Base-by-base conservation (phyloP, 805 yeast genomes). In the Suhomyces sp. region DNA sequence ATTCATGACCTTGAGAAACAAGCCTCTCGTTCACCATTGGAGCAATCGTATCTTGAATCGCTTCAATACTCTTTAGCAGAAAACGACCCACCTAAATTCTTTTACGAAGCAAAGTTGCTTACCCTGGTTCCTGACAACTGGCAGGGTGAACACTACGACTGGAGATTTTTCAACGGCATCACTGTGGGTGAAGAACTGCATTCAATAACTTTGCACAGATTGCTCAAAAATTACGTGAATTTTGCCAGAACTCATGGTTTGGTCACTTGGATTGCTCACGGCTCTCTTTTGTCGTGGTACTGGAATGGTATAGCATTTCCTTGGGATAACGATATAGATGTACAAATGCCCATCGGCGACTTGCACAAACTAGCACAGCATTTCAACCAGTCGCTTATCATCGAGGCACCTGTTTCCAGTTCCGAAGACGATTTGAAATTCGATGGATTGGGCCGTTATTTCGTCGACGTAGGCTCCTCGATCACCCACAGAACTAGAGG, bases 401-500 rank as follows among this genome's bases (percentile, higher is more conserved):
- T 63, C 8, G 65, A 63, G 44, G 57, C 56, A 22, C 43, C 50
- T 10, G 53, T 39, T 4, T 27, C 50, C 1, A 31, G 44, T 6
- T 37, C 33, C 6, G 55, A 60, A 24, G 57, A 59, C 22, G 62
- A 60, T 29, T 37, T 37, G 4, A 6, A 8, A 19, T 62, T 61
- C 46, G 58, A 59, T 45, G 65, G 61, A 10, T 29, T 48, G 41
- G 58, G 57, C 4, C 46, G 67, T n/a, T 64, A 56, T 53, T 64
- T 62, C 45, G 50, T 64, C 24, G 68, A 64, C 41, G 60, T 65
- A 20, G 64, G 64, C 13, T 57, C 60, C 13, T 61, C 57, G 40
- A 57, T 64, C 43, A 56, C 65, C 22, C 56, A 58, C 41, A 48
- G 68, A 19, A 65, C 63, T 0, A 75, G 76, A 48, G 89, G 84